A percentile compares a stretch with the other conserved stretches of the same genome.
These are phyloP conservation scores for Pseudomassariella vexata DNA, from an alignment of 2,329 filamentous ascomycete genomes.

Conservation along the genomic window DNA sequence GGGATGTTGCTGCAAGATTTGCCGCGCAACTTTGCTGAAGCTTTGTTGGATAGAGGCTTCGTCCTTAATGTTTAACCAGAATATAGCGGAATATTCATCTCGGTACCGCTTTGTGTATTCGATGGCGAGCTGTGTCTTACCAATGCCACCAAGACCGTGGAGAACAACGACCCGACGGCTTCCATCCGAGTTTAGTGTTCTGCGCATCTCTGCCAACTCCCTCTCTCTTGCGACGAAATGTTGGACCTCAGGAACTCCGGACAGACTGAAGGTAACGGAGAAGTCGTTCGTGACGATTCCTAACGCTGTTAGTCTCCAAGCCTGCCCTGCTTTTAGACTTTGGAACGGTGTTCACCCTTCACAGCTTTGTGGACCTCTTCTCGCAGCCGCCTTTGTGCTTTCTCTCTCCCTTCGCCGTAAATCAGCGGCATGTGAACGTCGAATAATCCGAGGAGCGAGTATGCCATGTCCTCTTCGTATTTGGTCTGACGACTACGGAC, in stretches of 20 bases:
- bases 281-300: constrained; percentile 18
- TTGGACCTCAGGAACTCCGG: constrained; percentile 17
- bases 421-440: constrained; percentile 10
- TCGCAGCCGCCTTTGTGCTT: constrained; percentile 9
- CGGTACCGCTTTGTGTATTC: constrained; percentile 10
- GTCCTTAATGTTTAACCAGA: constrained; percentile 13
- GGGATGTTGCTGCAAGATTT: constrained; percentile 12
- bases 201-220: constrained; percentile 24
- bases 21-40: constrained; percentile 9
- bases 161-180: constrained; percentile 13
- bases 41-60: constrained; percentile 10
- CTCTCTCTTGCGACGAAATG: constrained; percentile 24
- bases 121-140: constrained; percentile 14
- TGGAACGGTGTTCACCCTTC: constrained; percentile 6
- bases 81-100: constrained; percentile 9
- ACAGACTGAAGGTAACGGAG: constrained; percentile 21
- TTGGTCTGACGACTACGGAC: constrained; percentile 9
- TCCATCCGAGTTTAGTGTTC: constrained; percentile 16
- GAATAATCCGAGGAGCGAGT: constrained; percentile 12
- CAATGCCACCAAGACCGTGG: constrained; percentile 13
- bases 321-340: neutral
- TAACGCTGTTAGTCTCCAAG: constrained; percentile 11
- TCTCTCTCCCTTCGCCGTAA: constrained; percentile 11
- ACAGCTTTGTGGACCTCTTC: constrained; percentile 9
- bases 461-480: constrained; percentile 10